phyloP scores from a whole-genome alignment of 2,329 filamentous ascomycete genomes.

The Coccinonectria pachysandricola region DNA sequence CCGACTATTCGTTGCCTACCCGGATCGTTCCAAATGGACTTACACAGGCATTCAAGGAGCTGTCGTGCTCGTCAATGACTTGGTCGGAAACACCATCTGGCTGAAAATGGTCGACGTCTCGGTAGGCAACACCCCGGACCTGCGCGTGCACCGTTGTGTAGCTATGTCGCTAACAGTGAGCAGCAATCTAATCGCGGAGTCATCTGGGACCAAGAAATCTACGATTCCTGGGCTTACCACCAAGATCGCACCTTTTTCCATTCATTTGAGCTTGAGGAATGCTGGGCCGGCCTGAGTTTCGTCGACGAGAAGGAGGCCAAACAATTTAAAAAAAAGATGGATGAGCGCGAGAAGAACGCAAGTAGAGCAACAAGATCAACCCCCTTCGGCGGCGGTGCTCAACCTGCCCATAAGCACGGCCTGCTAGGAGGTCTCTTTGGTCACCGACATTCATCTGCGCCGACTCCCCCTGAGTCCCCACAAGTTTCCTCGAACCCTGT shows the following conservation, averaged over 20 bases:
- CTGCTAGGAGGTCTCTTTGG: slow-evolving; percentile 54
- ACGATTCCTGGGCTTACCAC: slow-evolving; percentile 89
- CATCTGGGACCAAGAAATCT: slow-evolving; percentile 96
- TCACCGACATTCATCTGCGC: slow-evolving; percentile 49
- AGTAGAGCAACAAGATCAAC: slow-evolving; percentile 76
- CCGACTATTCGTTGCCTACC: slow-evolving; percentile 85
- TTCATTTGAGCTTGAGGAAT: slow-evolving; percentile 91
- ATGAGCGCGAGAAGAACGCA: slow-evolving; percentile 90
- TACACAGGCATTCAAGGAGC: slow-evolving; percentile 92
- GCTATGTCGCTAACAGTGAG: slow-evolving; percentile 9
- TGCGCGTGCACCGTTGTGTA: too few relatives aligned
- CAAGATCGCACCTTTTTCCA: slow-evolving; percentile 97
- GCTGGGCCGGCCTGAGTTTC: slow-evolving; percentile 81
- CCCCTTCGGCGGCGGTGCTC: slow-evolving; percentile 52
- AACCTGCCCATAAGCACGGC: slow-evolving; percentile 30
- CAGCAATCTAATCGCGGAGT: slow-evolving; percentile 72
- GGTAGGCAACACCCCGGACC: too few relatives aligned
- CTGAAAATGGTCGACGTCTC: slow-evolving; percentile 95
- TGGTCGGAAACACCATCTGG: slow-evolving; percentile 94
- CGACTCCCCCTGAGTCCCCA: slow-evolving; percentile 48
- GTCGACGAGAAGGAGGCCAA: slow-evolving; percentile 96
- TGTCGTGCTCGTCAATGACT: slow-evolving; percentile 80
- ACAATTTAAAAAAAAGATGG: slow-evolving; percentile 95
- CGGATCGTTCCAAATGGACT: slow-evolving; percentile 77
- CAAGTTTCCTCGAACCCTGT: slow-evolving; percentile 29